These are phyloP conservation scores for Paraphoma sp. DNA, from an alignment of 2,329 filamentous ascomycete species.

Conservation along the genomic window DNA sequence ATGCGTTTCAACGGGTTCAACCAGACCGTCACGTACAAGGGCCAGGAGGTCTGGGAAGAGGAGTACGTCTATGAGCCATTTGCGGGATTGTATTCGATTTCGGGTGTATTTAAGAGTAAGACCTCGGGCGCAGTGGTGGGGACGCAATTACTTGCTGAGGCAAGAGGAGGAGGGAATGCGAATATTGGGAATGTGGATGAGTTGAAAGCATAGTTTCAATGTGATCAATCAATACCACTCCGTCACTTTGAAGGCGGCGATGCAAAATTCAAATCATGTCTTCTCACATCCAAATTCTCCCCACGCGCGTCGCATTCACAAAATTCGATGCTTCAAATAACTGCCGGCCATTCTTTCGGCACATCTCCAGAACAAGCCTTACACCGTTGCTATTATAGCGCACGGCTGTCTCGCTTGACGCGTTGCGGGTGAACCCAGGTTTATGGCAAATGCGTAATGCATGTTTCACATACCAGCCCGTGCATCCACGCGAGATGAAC, in stretches of 20 bases:
- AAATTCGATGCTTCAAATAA: not conserved
- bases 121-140: constrained; percentile 56
- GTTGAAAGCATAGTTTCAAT: not conserved
- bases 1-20: constrained; percentile 65
- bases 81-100: constrained; percentile 52
- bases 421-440: not conserved
- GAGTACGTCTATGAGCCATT: constrained; percentile 63
- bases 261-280: not conserved
- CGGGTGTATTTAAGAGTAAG: constrained; percentile 59
- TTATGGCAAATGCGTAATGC: not conserved
- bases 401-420: not conserved
- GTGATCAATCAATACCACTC: not conserved
- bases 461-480: not conserved
- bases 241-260: not conserved
- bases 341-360: not conserved
- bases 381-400: not conserved
- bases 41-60: constrained; percentile 57
- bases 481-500: not conserved
- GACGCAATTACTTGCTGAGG: constrained; percentile 61
- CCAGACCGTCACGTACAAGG: constrained; percentile 47
- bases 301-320: too few species aligned
- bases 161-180: constrained; percentile 60
- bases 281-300: not conserved
- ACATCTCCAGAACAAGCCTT: not conserved
- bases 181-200: constrained; percentile 50